These are phyloP conservation scores for Coniochaeta sp. DNA, from an alignment of 2,329 filamentous ascomycete species.

Conservation along the genomic window DNA sequence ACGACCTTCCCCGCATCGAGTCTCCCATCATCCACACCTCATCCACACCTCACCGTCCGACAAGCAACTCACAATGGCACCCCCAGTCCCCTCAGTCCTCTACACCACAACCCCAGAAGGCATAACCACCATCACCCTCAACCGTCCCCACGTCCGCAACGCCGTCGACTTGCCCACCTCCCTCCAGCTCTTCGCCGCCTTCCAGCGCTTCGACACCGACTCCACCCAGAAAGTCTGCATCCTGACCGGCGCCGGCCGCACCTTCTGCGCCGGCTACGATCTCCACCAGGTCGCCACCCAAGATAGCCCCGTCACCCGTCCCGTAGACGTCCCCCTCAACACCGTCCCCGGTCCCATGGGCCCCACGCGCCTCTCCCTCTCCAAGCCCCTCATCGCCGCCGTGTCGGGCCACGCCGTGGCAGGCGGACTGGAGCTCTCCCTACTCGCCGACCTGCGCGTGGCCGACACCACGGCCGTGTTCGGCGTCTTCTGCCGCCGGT, in stretches of 20 bases:
- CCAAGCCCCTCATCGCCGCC: conserved; percentile 44
- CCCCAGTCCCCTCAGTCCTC: neutral
- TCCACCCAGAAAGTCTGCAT: conserved; percentile 43
- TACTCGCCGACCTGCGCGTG: conserved; percentile 45
- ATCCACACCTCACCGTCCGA: too few relatives aligned
- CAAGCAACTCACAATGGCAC: neutral
- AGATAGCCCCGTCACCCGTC: neutral
- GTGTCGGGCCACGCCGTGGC: conserved; percentile 46
- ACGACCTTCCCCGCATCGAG: too few relatives aligned
- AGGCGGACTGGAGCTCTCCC: conserved; percentile 43
- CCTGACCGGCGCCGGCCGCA: conserved; percentile 33
- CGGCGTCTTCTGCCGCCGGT: conserved; percentile 48
- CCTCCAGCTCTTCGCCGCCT: conserved; percentile 35
- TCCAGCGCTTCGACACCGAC: conserved; percentile 42
- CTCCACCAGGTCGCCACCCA: conserved; percentile 29
- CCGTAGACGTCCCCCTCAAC: neutral
- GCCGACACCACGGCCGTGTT: conserved; percentile 45
- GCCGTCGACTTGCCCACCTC: conserved; percentile 43
- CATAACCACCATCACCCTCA: conserved; percentile 48
- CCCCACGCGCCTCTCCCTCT: neutral
- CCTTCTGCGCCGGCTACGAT: conserved; percentile 48
- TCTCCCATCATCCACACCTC: too few relatives aligned
- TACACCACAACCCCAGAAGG: conserved; percentile 20
- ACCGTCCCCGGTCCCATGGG: neutral
- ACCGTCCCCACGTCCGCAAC: conserved; percentile 41